Base-by-base conservation (phyloP, 306 rosid genomes). In the Casuarina cunninghamiana region DNA sequence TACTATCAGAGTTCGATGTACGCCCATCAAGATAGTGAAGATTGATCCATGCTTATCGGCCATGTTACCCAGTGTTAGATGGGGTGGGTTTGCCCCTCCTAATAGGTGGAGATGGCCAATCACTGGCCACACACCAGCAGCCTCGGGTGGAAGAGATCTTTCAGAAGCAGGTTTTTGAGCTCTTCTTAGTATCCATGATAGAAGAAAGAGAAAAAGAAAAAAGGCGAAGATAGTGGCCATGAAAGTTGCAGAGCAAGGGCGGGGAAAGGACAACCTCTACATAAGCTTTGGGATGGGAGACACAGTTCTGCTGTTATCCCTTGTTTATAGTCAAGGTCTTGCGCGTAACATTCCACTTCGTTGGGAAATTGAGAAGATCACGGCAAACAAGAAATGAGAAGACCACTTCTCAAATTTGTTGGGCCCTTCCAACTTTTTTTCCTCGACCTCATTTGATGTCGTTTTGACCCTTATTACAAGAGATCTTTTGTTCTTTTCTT, bases 61-160 rank as follows among this genome's bases (percentile, higher is more conserved):
- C 83, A 79, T 71, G 68, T 48, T n/a, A 3, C 73, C 81, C 53
- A 75, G 43, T 1, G n/a, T 65, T 2, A 58, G 39, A n/a, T 71
- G 76, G 39, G 81, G 69, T 4, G 78, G 75, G 41, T 72, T 60
- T 15, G 84, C 10, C 1, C 85, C 78, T 1, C 61, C 43, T 11
- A 83, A 70, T 11, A 65, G 82, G 42, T 51, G 88, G 63, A 83
- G 80, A 78, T 87, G 89, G 0, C 91, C 91, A 10, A 85, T 71
- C 5, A 84, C 21, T 1, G 91, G 91, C 87, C 80, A 75, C 1
- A 82, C 68, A 0, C 88, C 85, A 0, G 57, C 15, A 5, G 79
- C 84, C 54, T 72, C 76, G 4, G 84, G 91, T 0, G 89, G 73
- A 45, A 61, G 39, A 63, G 69, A 68, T 49, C 10, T 58, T 68